These are phyloP conservation scores for Hyaloscypha variabilis DNA, from an alignment of 495 filamentous ascomycete genomes.

Conservation along the genomic window DNA sequence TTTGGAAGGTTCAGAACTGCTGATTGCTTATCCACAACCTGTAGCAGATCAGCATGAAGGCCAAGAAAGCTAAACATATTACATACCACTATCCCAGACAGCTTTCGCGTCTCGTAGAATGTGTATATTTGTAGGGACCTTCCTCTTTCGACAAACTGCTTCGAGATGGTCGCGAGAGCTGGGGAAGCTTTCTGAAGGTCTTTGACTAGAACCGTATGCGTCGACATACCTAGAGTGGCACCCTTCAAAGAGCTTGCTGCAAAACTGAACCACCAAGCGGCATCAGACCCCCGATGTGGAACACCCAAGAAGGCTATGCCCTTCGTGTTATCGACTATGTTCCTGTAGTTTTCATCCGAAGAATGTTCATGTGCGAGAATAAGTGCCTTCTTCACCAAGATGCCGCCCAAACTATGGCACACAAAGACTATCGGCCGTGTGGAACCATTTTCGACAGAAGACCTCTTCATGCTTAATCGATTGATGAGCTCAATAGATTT, in stretches of 20 bases:
- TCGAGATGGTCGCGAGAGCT: background rate
- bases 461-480: background rate
- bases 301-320: conserved; percentile 1
- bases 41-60: background rate
- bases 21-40: conserved; percentile 30
- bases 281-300: conserved; percentile 5
- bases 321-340: background rate
- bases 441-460: background rate
- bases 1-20: conserved; percentile 27
- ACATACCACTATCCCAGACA: background rate
- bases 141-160: conserved; percentile 18
- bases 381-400: conserved; percentile 32
- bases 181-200: conserved; percentile 11
- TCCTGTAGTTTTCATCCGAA: background rate
- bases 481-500: conserved; percentile 1
- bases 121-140: conserved; percentile 2
- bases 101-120: conserved; percentile 15
- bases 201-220: background rate
- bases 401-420: conserved; percentile 34
- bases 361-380: conserved; percentile 6
- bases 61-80: background rate
- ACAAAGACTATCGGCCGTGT: conserved; percentile 28
- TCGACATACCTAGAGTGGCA: background rate
- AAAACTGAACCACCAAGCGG: conserved; percentile 5
- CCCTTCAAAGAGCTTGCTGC: background rate